These are phyloP conservation scores for Allantophomopsis cytisporea DNA, from an alignment of 2,329 filamentous ascomycete genomes.

Conservation along the genomic window DNA sequence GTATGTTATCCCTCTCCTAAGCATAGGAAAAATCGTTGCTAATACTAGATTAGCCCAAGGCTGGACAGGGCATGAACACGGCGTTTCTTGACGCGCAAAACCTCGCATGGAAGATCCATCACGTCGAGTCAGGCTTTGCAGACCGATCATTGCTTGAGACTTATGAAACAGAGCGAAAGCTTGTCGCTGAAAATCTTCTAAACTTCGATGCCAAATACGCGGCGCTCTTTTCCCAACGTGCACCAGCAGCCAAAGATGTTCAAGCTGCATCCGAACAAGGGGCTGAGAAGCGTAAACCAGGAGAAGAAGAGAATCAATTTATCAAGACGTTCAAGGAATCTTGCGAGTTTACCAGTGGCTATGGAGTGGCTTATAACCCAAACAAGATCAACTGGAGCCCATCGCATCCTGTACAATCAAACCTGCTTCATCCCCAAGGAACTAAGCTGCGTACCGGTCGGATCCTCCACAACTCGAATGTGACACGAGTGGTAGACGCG, in stretches of 20 bases:
- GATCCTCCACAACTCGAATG: conserved; percentile 64
- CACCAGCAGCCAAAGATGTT: conserved; percentile 61
- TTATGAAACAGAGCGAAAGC: conserved; percentile 76
- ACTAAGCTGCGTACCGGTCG: conserved; percentile 60
- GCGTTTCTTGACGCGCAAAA: conserved; percentile 75
- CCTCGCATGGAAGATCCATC: conserved; percentile 91
- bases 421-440: conserved; percentile 51
- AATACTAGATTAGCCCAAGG: conserved; percentile 43
- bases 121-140: conserved; percentile 74
- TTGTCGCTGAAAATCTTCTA: conserved; percentile 72
- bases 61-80: conserved; percentile 70
- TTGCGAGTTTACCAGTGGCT: conserved; percentile 87
- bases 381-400: conserved; percentile 78
- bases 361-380: conserved; percentile 73
- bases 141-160: conserved; percentile 63
- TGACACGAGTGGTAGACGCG: conserved; percentile 77
- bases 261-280: conserved; percentile 40
- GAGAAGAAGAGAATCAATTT: conserved; percentile 58
- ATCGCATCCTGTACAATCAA: conserved; percentile 56
- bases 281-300: conserved; percentile 16
- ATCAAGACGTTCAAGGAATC: conserved; percentile 81
- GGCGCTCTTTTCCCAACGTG: conserved; percentile 72
- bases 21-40: conserved; percentile 32
- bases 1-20: conserved; percentile 25
- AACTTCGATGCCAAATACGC: conserved; percentile 84